Evolutionary conservation across 108 stramenopile species (phyloP).

Genomic region (Pseudonitzschia multiseries): DNA sequence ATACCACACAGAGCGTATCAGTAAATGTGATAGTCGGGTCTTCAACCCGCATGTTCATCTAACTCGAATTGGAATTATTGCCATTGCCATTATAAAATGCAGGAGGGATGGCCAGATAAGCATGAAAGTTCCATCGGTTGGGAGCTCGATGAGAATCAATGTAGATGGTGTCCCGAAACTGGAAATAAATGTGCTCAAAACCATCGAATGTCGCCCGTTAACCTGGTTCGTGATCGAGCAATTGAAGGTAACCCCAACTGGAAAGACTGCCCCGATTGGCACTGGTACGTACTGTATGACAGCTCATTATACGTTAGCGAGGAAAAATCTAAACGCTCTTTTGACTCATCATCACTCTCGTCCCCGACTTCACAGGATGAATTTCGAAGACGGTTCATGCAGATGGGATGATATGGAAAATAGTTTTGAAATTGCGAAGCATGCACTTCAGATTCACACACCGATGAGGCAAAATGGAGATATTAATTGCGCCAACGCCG

Average conservation of each 20-base stretch:
- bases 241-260: slow-evolving; percentile 18
- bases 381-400: slow-evolving; percentile 40
- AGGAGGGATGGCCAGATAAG: slow-evolving; percentile 56
- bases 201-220: slow-evolving; percentile 60
- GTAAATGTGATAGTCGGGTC: background rate
- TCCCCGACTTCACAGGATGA: slow-evolving; percentile 24
- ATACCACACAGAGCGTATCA: too few relatives aligned
- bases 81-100: background rate
- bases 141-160: slow-evolving; percentile 33
- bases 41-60: background rate
- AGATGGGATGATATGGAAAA: slow-evolving; percentile 42
- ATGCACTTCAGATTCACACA: slow-evolving; percentile 32
- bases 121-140: slow-evolving; percentile 32
- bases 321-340: too few relatives aligned
- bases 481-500: slow-evolving; percentile 31
- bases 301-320: background rate
- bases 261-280: slow-evolving; percentile 48
- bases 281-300: slow-evolving; percentile 28
- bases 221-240: slow-evolving; percentile 60
- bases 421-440: slow-evolving; percentile 32
- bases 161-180: slow-evolving; percentile 42
- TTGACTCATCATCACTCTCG: background rate
- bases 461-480: slow-evolving; percentile 34
- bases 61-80: background rate
- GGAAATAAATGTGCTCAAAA: slow-evolving; percentile 29